Base-by-base conservation (phyloP, 2,329 filamentous ascomycete genomes). In the Aureobasidium vineae region DNA sequence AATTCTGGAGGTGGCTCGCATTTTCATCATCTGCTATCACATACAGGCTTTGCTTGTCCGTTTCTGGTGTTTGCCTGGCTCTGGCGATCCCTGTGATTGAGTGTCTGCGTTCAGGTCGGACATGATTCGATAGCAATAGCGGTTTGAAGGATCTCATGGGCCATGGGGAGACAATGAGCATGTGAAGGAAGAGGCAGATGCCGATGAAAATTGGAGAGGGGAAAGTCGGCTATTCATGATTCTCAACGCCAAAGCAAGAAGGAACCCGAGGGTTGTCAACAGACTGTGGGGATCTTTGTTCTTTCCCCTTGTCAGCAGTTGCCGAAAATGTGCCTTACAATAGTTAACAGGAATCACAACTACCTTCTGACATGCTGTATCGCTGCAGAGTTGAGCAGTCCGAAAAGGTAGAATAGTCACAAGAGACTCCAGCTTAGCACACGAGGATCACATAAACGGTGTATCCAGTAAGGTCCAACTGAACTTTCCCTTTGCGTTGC, bases 31-130 rank as follows among this genome's bases (percentile, higher is more conserved):
- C 15, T 1, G n/a, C 3, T 63, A 7, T 41, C 21, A 52, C 61
- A 5, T 36, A 65, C 66, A 65, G 10, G 59, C 52, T 40, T 65
- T 65, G 49, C 66, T 59, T 16, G 59, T 68, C 36, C 66, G 36
- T 36, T 68, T 66, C 16, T 28, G n/a, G 4, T 53, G 47, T 26
- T 64, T 53, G 26, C 23, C 15, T 26, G 61, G 45, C n/a, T 45
- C 61, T 8, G 61, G 61, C 11, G 61, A 64, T 33, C 47, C 47
- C 15, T 41, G 60, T n/a, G 60, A 52, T 21, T 23, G 60, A 7
- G 47, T 21, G 19, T 64, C 61, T 64, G 47, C 13, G 21, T 33
- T 54, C 49, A 49, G 26, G 23, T 64, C 61, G 11, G 61, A 54
- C 61, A 64, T 64, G 13, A 16, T 64, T n/a, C 10, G 40, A n/a